These are phyloP conservation scores for Lophiotrema nucula DNA, from an alignment of 495 filamentous ascomycete species.

Conservation along the genomic window DNA sequence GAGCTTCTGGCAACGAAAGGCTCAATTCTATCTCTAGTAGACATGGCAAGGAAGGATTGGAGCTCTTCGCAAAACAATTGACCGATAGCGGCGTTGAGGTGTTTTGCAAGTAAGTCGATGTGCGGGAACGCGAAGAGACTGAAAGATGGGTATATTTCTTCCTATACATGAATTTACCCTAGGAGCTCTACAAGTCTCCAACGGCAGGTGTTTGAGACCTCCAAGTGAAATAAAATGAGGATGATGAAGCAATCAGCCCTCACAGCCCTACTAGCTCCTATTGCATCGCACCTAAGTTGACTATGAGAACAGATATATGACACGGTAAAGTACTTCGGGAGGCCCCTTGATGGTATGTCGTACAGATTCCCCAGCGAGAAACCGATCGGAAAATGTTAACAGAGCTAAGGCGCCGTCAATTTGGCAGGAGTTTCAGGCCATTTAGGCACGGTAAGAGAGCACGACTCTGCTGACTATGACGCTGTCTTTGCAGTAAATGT, in stretches of 20 bases:
- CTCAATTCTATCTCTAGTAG: conserved; percentile 17
- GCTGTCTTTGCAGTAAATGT: conserved; percentile 37
- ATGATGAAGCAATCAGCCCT: too few relatives aligned
- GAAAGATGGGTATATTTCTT: conserved; percentile 54
- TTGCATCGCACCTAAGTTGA: neutral
- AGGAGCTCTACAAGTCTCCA: neutral
- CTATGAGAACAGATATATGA: conserved; percentile 3
- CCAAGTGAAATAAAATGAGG: too few relatives aligned
- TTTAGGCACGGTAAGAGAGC: conserved; percentile 39
- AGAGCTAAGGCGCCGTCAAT: conserved; percentile 34
- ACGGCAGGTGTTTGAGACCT: too few relatives aligned
- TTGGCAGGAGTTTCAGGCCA: conserved; percentile 47
- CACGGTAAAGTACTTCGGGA: conserved; percentile 45
- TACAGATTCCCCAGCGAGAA: neutral
- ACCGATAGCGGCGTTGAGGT: conserved; percentile 4
- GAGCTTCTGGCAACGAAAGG: conserved; percentile 10
- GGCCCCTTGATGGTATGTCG: conserved; percentile 24
- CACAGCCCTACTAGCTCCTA: too few relatives aligned
- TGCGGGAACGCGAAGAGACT: conserved; percentile 35
- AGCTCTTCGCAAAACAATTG: conserved; percentile 8
- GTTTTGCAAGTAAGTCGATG: conserved; percentile 12
- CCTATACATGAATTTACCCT: neutral
- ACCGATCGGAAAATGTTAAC: neutral
- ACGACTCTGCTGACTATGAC: conserved; percentile 36
- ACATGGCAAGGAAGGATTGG: conserved; percentile 14